Percentiles rank a stretch among this genome's conserved stretches.
phyloP scores from a whole-genome alignment of 2,329 filamentous ascomycete species.

The Hypoxylon sp. region DNA sequence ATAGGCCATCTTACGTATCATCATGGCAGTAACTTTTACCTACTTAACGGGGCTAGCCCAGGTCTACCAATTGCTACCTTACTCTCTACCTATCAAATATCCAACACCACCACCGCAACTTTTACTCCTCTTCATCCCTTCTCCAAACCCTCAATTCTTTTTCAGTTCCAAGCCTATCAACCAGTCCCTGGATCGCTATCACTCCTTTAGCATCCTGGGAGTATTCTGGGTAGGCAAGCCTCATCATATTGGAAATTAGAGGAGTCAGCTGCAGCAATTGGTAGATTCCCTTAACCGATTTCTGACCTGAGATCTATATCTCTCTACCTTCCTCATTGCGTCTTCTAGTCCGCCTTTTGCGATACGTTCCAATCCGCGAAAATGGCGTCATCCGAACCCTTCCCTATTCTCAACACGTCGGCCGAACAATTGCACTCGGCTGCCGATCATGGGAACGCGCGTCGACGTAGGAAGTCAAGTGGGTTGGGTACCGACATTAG shows the following conservation, averaged over 20 bases:
- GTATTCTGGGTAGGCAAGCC: constrained; percentile 22
- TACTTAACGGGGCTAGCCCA: constrained; percentile 24
- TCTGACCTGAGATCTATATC: constrained; percentile 26
- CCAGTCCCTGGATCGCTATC: constrained; percentile 39
- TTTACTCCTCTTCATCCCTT: constrained; percentile 16
- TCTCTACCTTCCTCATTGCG: constrained; percentile 1
- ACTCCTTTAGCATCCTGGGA: constrained; percentile 44
- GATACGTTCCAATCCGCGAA: constrained; percentile 33
- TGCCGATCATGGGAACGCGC: constrained; percentile 55
- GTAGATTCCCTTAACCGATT: constrained; percentile 5
- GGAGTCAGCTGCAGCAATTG: constrained; percentile 18
- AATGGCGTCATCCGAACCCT: constrained; percentile 67
- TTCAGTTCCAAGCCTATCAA: constrained; percentile 17
- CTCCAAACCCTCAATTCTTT: constrained; percentile 19
- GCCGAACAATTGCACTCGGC: constrained; percentile 62
- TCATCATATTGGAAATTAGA: constrained; percentile 19
- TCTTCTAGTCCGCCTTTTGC: constrained; percentile 3
- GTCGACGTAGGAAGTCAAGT: constrained; percentile 69
- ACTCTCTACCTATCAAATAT: constrained; percentile 30
- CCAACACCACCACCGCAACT: constrained; percentile 25
- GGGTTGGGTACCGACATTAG: constrained; percentile 66
- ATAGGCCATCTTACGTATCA: constrained; percentile 27
- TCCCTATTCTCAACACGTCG: constrained; percentile 66
- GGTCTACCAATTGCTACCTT: constrained; percentile 17
- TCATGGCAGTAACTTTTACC: constrained; percentile 6